Evolutionary conservation across 2,329 filamentous ascomycete genomes (phyloP).

Genomic region (Aspergillus neoniger): DNA sequence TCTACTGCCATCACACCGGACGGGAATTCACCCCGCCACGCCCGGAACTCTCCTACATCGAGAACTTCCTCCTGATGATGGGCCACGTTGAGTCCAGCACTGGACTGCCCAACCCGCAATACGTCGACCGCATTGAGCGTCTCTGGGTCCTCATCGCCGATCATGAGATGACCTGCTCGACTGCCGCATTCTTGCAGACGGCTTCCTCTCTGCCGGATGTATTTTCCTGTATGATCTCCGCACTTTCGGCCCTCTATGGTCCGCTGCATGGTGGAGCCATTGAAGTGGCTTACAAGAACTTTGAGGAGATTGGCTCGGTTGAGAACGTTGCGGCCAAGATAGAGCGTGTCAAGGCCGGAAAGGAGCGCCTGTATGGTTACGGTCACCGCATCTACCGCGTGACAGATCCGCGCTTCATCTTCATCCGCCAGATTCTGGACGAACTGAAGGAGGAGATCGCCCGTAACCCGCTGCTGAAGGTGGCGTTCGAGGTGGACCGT

Average conservation of each 20-base stretch:
- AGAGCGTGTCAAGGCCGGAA: conserved; percentile 52
- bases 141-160: conserved; percentile 59
- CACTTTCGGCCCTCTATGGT: conserved; percentile 54
- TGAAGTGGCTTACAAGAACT: conserved; percentile 57
- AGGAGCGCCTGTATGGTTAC: conserved; percentile 58
- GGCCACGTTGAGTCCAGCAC: conserved; percentile 52
- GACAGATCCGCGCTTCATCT: conserved; percentile 57
- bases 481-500: conserved; percentile 43
- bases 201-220: conserved; percentile 57
- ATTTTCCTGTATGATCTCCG: conserved; percentile 52
- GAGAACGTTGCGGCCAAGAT: conserved; percentile 56
- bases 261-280: conserved; percentile 59
- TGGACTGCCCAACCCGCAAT: conserved; percentile 50
- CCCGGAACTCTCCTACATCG: conserved; percentile 52
- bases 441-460: conserved; percentile 23
- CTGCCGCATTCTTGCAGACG: conserved; percentile 56
- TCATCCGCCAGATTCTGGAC: conserved; percentile 44
- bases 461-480: conserved; percentile 36
- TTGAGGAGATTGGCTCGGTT: conserved; percentile 55
- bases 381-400: conserved; percentile 51
- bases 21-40: conserved; percentile 54
- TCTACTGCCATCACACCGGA: conserved; percentile 57
- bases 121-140: conserved; percentile 52
- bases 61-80: conserved; percentile 57
- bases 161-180: conserved; percentile 60